Evolutionary conservation across 208 protist genomes (phyloP), one percentile per base, ranked within the genome.

Genomic region (Leishmania guyanensis): DNA sequence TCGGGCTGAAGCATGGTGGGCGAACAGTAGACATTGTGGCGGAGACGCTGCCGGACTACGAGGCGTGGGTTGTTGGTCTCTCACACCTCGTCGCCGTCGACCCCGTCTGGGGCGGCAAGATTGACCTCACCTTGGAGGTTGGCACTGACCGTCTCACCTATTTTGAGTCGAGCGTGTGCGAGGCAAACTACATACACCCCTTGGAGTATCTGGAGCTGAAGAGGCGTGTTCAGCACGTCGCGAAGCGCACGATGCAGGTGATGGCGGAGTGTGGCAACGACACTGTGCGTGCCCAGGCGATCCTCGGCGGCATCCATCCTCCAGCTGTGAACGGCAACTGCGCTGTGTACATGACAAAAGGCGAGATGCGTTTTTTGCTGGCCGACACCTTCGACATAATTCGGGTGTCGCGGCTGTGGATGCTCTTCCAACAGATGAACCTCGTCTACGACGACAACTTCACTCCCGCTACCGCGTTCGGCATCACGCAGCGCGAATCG

Each of bases 21-120:
- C 92, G 97, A 64, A 98, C 97, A n/a, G 89, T 98, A 26, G 97
- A 98, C 87, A 88, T 97, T 43, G 94, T 98, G 3, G 94, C 95
- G 2, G 89, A 94, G 71, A 90, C 92, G 46, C 51, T 95, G 22
- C 87, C 93, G n/a, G 97, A 98, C 82, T 98, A 95, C 83, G 97
- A 98, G 85, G 97, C 97, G 68, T 98, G 95, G 95, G 88, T 98
- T 22, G 82, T 98, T 16, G 97, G 94, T 0, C 86, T 98, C 2
- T 90, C 93, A 1, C 89, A 97, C 81, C 82, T 98, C 22, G 83
- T 97, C 51, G 86, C 90, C 39, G 88, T 98, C 4, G 95, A 98
- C 77, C 95, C 97, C n/a, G 75, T 86, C 17, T 98, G 94, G 93
- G 95, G 95, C n/a, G 90, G 92, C 50, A 95, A 95, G 60, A 89